Evolutionary conservation across 257 asterid genomes (phyloP).

Genomic region (Nicotiana knightiana): DNA sequence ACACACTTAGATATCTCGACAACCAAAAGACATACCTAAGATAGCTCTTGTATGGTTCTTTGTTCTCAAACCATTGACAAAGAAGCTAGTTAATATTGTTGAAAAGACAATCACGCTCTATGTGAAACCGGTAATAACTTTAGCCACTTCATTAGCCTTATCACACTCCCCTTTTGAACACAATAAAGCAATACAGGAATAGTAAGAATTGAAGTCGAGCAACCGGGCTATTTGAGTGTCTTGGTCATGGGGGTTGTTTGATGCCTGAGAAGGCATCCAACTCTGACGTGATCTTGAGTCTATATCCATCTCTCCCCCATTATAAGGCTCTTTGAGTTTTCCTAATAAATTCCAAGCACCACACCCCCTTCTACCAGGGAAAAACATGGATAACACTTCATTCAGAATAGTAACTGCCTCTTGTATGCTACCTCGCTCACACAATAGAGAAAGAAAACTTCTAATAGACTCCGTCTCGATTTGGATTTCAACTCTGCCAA

Average conservation of each 20-base stretch:
- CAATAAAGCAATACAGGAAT: slow-evolving; percentile 46
- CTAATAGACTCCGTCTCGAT: slow-evolving; percentile 56
- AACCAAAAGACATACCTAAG: neutral
- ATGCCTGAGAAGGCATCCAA: slow-evolving; percentile 16
- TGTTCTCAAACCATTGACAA: neutral
- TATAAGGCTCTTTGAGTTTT: slow-evolving; percentile 3
- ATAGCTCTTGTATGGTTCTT: neutral
- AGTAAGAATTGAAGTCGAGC: slow-evolving; percentile 51
- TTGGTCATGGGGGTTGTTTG: slow-evolving; percentile 4
- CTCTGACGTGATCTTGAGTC: slow-evolving; percentile 17
- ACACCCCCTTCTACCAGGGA: slow-evolving; percentile 27
- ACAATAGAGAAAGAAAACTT: slow-evolving; percentile 48
- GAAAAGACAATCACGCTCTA: slow-evolving; percentile 17
- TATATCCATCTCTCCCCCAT: slow-evolving; percentile 17
- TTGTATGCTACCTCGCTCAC: slow-evolving; percentile 70
- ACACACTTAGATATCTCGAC: neutral
- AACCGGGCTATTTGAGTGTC: slow-evolving; percentile 29
- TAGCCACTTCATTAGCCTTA: slow-evolving; percentile 58
- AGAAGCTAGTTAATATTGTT: neutral
- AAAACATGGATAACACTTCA: slow-evolving; percentile 51
- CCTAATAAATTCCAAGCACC: slow-evolving; percentile 11
- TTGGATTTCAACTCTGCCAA: slow-evolving; percentile 40
- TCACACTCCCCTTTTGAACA: slow-evolving; percentile 60
- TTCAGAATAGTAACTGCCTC: slow-evolving; percentile 73
- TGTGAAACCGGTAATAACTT: slow-evolving; percentile 31